Evolutionary conservation across 2,329 filamentous ascomycete species (phyloP).

Genomic region (Fusarium coicis): DNA sequence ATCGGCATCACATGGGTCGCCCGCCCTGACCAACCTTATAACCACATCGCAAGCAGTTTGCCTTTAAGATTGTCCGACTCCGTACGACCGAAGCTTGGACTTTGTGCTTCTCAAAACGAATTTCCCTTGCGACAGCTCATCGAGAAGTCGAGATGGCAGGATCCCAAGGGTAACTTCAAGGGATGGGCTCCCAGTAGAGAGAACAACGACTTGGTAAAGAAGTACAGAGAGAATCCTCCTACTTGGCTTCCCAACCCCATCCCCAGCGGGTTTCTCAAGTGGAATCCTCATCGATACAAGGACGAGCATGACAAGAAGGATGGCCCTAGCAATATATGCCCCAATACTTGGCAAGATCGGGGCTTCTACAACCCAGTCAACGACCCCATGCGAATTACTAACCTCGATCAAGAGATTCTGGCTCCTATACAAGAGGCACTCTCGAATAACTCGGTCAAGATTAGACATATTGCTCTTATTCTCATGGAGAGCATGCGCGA

Average conservation of each 20-base stretch:
- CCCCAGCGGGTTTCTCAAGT: slow-evolving; percentile 44
- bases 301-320: slow-evolving; percentile 38
- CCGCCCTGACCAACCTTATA: slow-evolving; percentile 44
- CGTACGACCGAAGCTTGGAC: slow-evolving; percentile 33
- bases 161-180: slow-evolving; percentile 44
- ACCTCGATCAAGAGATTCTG: slow-evolving; percentile 49
- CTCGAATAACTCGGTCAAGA: slow-evolving; percentile 45
- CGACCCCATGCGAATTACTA: slow-evolving; percentile 55
- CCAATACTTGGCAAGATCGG: slow-evolving; percentile 21
- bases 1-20: slow-evolving; percentile 36
- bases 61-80: slow-evolving; percentile 43
- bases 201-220: slow-evolving; percentile 35
- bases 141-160: slow-evolving; percentile 39
- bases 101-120: slow-evolving; percentile 37
- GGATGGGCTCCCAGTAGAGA: slow-evolving; percentile 47
- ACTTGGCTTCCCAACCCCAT: slow-evolving; percentile 44
- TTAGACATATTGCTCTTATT: slow-evolving; percentile 57
- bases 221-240: slow-evolving; percentile 41
- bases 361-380: slow-evolving; percentile 49
- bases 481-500: slow-evolving; percentile 58
- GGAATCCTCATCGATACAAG: slow-evolving; percentile 39
- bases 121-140: slow-evolving; percentile 46
- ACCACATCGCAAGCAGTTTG: slow-evolving; percentile 46
- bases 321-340: slow-evolving; percentile 20
- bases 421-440: slow-evolving; percentile 41